Base-by-base conservation (phyloP, 2,329 filamentous ascomycete species). In the Botrytis hyacinthi region DNA sequence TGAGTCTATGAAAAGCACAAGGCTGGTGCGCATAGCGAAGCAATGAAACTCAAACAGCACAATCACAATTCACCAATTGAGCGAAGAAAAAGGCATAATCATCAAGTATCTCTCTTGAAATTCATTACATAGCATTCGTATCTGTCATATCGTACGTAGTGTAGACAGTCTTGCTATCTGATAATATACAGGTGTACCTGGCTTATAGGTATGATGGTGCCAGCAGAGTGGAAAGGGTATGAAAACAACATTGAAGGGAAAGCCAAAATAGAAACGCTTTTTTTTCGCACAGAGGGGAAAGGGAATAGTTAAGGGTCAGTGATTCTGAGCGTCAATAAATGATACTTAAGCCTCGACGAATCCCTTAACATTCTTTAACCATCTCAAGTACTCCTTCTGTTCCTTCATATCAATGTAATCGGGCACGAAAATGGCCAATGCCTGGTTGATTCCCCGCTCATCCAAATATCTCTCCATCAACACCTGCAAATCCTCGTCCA, bases 371-470 rank as follows among this genome's bases (percentile, higher is more conserved):
- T 92, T 93, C 83, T 90, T 88, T 83, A 99, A 86, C 96, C 97
- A 99, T 77, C 88, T 86, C 75, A 97, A 86, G 84, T 99, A 99
- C 88, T 99, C 96, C 85, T 91, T 92, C 89, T 98, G 95, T 89
- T 99, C 96, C 91, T 99, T 99, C 84, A 93, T 90, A 82, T 98
- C 94, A 81, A 98, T 95, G 85, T 97, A 99, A 83, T 98, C 95
- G 54, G 95, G 94, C 62, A 97, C 91, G 83, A 98, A 98, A 78
- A 95, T 85, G 71, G 95, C 95, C 79, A 99, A 88, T 74, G 91
- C 89, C 79, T 92, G 91, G 80, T 95, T 94, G 84, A 99, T 90
- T 77, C 95, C 96, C 79, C 96, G 90, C 88, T 98, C 96, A 84
- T 97, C 94, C 76, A 99, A 89, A 86, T 95, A 99, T 79, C 92